Evolutionary conservation across 176 grass and related monocot species (phyloP).

Genomic region (Elymus sibiricus): DNA sequence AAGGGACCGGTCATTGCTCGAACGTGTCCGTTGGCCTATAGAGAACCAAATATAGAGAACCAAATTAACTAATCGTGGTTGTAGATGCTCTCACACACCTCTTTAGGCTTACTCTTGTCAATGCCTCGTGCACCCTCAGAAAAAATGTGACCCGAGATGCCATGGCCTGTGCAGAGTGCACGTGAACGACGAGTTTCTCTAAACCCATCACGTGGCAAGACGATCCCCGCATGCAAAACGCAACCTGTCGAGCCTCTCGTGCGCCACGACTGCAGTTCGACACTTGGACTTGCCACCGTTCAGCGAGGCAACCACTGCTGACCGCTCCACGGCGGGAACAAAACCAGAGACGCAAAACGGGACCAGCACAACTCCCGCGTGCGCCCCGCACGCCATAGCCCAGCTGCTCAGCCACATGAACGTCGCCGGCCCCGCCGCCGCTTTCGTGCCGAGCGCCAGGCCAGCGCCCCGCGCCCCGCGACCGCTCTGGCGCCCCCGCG

Average conservation of each 20-base stretch:
- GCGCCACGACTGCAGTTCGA: background rate
- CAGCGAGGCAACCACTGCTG: background rate
- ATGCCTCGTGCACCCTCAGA: too few relatives aligned
- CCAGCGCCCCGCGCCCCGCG: background rate
- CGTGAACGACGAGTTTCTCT: background rate
- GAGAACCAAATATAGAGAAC: too few relatives aligned
- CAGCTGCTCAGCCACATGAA: conserved; percentile 5
- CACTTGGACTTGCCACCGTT: background rate
- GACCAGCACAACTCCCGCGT: background rate
- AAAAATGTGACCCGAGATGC: too few relatives aligned
- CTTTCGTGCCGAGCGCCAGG: background rate
- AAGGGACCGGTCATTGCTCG: too few relatives aligned
- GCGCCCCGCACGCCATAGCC: background rate
- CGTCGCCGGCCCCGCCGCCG: conserved; percentile 18
- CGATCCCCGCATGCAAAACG: background rate
- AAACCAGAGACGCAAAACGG: background rate
- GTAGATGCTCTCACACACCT: too few relatives aligned
- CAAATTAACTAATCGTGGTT: too few relatives aligned
- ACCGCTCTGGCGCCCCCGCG: background rate
- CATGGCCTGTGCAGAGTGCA: too few relatives aligned
- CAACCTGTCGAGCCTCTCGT: background rate
- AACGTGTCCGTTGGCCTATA: too few relatives aligned
- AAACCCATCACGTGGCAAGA: background rate
- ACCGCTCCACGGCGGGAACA: background rate
- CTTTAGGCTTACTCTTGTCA: too few relatives aligned